These are phyloP conservation scores for Metschnikowia vanudenii DNA, from an alignment of 805 yeast genomes.

Conservation along the genomic window DNA sequence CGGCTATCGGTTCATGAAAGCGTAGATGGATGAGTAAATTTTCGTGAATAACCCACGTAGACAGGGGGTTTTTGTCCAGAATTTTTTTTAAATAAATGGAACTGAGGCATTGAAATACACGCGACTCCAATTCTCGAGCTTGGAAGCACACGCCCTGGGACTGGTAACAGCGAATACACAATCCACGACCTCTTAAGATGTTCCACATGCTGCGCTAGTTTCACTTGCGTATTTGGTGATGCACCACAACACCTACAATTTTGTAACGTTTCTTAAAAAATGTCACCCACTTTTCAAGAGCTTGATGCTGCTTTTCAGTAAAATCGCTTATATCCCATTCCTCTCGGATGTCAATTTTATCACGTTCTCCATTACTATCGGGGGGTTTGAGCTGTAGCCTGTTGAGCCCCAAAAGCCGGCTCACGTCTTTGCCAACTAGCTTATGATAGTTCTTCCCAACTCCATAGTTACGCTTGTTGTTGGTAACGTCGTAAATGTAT, in stretches of 20 bases:
- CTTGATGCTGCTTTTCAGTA: constrained; percentile 56
- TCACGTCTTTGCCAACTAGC: constrained; percentile 75
- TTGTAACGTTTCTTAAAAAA: constrained; percentile 51
- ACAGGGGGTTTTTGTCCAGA: no score
- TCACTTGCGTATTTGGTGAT: constrained; percentile 21
- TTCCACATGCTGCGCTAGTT: neutral
- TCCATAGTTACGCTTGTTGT: constrained; percentile 67
- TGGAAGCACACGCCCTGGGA: no score
- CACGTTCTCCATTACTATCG: constrained; percentile 26
- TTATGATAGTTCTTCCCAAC: constrained; percentile 71
- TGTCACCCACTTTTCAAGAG: constrained; percentile 72
- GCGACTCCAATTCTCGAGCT: no score
- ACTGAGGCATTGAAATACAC: no score
- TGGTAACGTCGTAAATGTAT: constrained; percentile 72
- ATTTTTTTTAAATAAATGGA: no score
- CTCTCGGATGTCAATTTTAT: constrained; percentile 21
- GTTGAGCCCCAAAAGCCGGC: constrained; percentile 72
- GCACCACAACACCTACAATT: constrained; percentile 39
- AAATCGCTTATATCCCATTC: constrained; percentile 51
- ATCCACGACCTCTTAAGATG: neutral
- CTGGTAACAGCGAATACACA: no score
- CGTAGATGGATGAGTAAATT: no score
- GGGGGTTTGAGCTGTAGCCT: constrained; percentile 27
- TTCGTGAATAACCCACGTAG: no score
- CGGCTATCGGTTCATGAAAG: no score